phyloP scores from a whole-genome alignment of 352 stramenopile genomes.

The Phytopythium sindhum region DNA sequence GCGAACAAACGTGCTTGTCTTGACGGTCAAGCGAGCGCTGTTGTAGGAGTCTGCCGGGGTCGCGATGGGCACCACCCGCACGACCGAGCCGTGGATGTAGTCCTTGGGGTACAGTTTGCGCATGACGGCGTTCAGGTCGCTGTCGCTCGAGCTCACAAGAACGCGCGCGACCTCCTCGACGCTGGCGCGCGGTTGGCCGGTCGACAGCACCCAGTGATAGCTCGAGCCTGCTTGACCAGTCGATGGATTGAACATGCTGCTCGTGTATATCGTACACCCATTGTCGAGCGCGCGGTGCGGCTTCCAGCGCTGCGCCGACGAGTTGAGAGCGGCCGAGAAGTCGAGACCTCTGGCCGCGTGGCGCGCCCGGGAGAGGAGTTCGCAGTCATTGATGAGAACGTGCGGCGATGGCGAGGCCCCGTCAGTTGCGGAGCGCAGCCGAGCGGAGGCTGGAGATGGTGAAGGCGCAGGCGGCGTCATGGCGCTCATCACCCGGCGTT shows the following conservation, averaged over 20 bases:
- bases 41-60: neutral
- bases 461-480: too few species aligned
- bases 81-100: slow-evolving; percentile 33
- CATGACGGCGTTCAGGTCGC: slow-evolving; percentile 30
- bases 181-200: slow-evolving; percentile 23
- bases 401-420: neutral
- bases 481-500: too few species aligned
- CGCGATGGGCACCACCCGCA: slow-evolving; percentile 18
- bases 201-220: slow-evolving; percentile 18
- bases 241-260: neutral
- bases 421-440: slow-evolving; percentile 16
- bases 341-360: neutral
- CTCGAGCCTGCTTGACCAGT: neutral
- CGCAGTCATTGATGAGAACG: neutral
- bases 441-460: neutral
- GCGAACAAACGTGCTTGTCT: slow-evolving; percentile 32
- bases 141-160: slow-evolving; percentile 17
- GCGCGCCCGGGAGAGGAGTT: neutral
- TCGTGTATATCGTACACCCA: neutral
- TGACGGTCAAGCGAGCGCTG: slow-evolving; percentile 23
- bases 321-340: neutral
- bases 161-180: slow-evolving; percentile 26
- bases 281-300: neutral
- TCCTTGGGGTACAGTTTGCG: slow-evolving; percentile 22
- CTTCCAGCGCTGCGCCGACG: neutral